A percentile compares a stretch with the other conserved stretches of the same genome.
Conservation (phyloP, 768 basidiomycete genomes). For the Boletus pseudopeckii region DNA sequence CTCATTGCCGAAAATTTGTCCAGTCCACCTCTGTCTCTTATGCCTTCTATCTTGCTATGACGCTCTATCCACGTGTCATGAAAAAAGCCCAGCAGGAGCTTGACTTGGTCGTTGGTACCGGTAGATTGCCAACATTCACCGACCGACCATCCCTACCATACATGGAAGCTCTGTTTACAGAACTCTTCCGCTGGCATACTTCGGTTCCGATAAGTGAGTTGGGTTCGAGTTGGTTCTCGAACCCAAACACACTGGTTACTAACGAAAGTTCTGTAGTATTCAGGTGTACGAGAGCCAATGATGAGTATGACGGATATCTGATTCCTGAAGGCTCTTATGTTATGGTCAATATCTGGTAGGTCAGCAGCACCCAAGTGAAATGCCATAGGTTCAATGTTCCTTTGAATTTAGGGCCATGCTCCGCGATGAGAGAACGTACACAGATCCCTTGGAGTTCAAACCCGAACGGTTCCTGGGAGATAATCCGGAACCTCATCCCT, state of each 20-base stretch:
- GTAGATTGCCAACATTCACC: conserved; percentile 21
- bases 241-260: too few relatives aligned
- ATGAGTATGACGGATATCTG: conserved; percentile 19
- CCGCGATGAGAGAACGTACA: conserved; percentile 17
- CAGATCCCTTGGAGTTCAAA: conserved; percentile 17
- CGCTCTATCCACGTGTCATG: conserved; percentile 25
- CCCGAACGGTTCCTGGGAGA: conserved; percentile 24
- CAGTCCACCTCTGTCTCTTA: conserved; percentile 11
- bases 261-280: too few relatives aligned
- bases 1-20: too few relatives aligned
- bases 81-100: conserved; percentile 27
- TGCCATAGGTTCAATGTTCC: too few relatives aligned
- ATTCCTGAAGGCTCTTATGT: conserved; percentile 19
- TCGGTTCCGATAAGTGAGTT: too few relatives aligned
- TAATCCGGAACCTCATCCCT: conserved; percentile 12
- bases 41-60: conserved; percentile 29
- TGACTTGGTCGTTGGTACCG: conserved; percentile 23
- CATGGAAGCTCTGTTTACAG: conserved; percentile 25
- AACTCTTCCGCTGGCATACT: conserved; percentile 22
- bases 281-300: conserved; percentile 2
- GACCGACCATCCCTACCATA: conserved; percentile 27
- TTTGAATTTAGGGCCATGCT: conserved; percentile 9
- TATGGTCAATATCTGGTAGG: conserved; percentile 18
- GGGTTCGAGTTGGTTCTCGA: too few relatives aligned
- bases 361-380: too few relatives aligned